Percentiles rank a stretch among this genome's conserved stretches.
Conservation (phyloP, 306 rosid species). For the Fragaria nilgerrensis region DNA sequence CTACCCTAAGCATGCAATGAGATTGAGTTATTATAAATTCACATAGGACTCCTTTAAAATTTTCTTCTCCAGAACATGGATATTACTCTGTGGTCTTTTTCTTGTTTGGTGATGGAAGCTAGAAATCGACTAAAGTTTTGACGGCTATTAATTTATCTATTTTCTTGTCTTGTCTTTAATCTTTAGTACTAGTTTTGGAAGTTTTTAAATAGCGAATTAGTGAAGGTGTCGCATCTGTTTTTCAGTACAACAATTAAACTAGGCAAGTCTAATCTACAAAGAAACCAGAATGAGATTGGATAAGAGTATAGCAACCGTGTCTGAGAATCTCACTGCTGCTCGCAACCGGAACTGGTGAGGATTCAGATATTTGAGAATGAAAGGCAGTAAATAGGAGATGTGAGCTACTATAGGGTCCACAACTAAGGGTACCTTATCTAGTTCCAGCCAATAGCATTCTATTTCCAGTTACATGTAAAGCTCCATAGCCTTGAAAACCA, state of each 20-base stretch:
- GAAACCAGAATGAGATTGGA: no score
- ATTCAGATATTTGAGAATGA: neutral
- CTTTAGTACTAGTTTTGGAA: neutral
- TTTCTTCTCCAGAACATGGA: neutral
- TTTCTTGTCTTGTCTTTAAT: neutral
- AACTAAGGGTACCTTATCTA: conserved; percentile 55
- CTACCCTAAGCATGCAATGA: neutral
- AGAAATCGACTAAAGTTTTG: conserved; percentile 12
- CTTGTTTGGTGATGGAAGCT: conserved; percentile 13
- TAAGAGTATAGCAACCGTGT: no score
- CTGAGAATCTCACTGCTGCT: no score
- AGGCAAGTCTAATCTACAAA: no score
- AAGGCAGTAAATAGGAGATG: neutral
- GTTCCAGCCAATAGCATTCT: conserved; percentile 51
- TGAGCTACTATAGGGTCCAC: conserved; percentile 47
- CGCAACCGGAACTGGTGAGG: no score
- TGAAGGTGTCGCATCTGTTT: no score
- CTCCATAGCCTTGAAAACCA: conserved; percentile 22
- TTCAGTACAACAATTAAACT: no score
- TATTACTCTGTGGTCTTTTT: neutral
- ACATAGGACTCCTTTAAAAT: conserved; percentile 2
- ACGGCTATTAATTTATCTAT: neutral
- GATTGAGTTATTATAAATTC: neutral
- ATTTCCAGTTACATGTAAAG: conserved; percentile 10
- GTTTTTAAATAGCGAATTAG: no score